Base-by-base conservation (phyloP, 371 early-diverging fungal species). In the Capillidium heterosporum region DNA sequence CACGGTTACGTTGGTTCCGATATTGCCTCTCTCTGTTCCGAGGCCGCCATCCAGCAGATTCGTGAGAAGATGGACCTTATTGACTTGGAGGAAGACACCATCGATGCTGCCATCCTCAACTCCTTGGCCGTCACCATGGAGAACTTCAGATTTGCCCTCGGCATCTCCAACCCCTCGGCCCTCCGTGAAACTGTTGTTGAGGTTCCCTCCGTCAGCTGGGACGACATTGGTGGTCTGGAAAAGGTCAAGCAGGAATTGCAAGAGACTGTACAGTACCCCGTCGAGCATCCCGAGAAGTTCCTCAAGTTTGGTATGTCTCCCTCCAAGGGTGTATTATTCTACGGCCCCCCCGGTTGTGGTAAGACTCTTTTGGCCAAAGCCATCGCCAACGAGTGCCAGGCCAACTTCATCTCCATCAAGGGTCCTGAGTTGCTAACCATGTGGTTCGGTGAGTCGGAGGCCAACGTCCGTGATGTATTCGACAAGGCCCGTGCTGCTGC, bases 361-460 rank as follows among this genome's bases (percentile, higher is more conserved):
- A 99, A 99, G 74, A 99, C 99, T 11, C 74, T 99, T 62, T 73
- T 99, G 60, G 99, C 99, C 67, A 99, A 99, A 82, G 99, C 99
- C 29, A 95, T 99, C 66, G 99, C 99, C 62, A 96, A 95, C 65
- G 98, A 99, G 76, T 99, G 99, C 74, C 96, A 99, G 69, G 99
- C 99, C 68, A 99, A 99, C 75, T 99, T 99, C 68, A 99, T 99
- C 63, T 94, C 94, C 21, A 91, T 99, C 77, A 99, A 97, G 80
- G 99, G 99, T 51, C 99, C 99, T 48, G 99, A 99, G 71, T 79
- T 99, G 57, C 76, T 99, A 57, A 99, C 96, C 51, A 99, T 98
- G 99, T 99, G 97, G 95, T 98, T 99, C 63, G 99, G 99, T 71
- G 99, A 99, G 70, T 95, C 96, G 32, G 99, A 99, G 71, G 94